Base-by-base conservation (phyloP, 306 rosid genomes). In the Spatholobus suberectus region DNA sequence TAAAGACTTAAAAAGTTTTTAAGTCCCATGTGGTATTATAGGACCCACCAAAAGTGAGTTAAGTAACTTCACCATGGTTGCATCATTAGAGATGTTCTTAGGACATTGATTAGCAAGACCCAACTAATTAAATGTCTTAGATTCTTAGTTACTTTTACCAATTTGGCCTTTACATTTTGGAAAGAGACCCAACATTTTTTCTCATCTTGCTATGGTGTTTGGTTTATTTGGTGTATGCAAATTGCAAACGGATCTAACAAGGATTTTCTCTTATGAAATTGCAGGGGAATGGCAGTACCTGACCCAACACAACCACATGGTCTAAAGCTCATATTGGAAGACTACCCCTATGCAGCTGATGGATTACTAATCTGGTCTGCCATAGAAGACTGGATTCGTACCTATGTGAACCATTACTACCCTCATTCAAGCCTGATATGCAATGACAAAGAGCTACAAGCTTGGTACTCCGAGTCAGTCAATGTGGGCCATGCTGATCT, bases 401-500 rank as follows among this genome's bases (percentile, higher is more conserved):
- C 90, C 77, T 96, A 89, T 66, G 99, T 96, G 66, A 84, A 86
- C 76, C 94, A 83, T 47, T 92, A 94, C 88, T 96, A 96, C 83
- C 91, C 98, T 12, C 84, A 83, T 34, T 80, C 98, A 2, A 87
- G 81, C 85, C 20, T 69, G 0, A 70, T 96, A 58, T 63, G 84
- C 85, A 79, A 87, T 8, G 99, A 96, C 73, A 84, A 52, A 57
- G 99, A 96, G 92, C 82, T 96, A 43, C 99, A 96, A 81, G 85
- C 87, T 20, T 96, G 99, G 99, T 96, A 92, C 81, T 82, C 75
- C 0, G 99, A 96, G 87, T 92, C 99, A 67, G 29, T 94, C 88
- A 90, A 94, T 51, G 99, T 96, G 29, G 99, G 99, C 34, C 99
- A 96, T 52, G 93, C 94, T 1, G 99, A 96, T 86, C 80, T 89